A percentile compares a stretch with the other conserved stretches of the same genome.
These are phyloP conservation scores for Pseudotsuga menziesii DNA, from an alignment of 75 land plant species.

Conservation along the genomic window DNA sequence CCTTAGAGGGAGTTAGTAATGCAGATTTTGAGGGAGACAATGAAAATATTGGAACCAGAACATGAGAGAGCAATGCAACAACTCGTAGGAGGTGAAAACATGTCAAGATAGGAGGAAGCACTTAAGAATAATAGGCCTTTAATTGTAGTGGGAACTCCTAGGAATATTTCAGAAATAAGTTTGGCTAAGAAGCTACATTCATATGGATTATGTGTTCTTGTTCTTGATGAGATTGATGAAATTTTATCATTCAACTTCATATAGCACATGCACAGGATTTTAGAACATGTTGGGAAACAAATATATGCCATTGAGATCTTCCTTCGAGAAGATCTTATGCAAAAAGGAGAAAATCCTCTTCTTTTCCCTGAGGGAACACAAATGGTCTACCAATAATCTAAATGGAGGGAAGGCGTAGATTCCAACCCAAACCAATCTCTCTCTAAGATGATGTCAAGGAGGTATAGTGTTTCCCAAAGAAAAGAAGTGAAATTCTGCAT, in stretches of 20 bases:
- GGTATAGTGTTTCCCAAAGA: too few species aligned
- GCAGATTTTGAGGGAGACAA: slow-evolving; percentile 93
- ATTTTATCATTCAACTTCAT: slow-evolving; percentile 78
- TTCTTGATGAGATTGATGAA: slow-evolving; percentile 91
- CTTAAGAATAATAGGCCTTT: slow-evolving; percentile 79
- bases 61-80: slow-evolving; percentile 75
- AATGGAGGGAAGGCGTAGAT: too few species aligned
- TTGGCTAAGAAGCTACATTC: slow-evolving; percentile 83
- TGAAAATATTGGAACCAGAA: slow-evolving; percentile 65
- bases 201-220: slow-evolving; percentile 81
- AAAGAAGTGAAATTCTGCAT: too few species aligned
- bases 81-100: slow-evolving; percentile 89
- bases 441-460: too few species aligned
- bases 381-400: too few species aligned
- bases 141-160: slow-evolving; percentile 93
- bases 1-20: slow-evolving; percentile 92
- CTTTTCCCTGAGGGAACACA: too few species aligned
- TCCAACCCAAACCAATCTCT: too few species aligned
- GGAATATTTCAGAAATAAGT: slow-evolving; percentile 89
- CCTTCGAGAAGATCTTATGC: too few species aligned
- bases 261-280: slow-evolving; percentile 78
- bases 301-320: too few species aligned
- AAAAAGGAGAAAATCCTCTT: too few species aligned
- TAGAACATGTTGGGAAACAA: slow-evolving; percentile 86
- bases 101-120: slow-evolving; percentile 84